These are phyloP conservation scores for Leucaena leucocephala DNA, from an alignment of 306 rosid genomes.

Conservation along the genomic window DNA sequence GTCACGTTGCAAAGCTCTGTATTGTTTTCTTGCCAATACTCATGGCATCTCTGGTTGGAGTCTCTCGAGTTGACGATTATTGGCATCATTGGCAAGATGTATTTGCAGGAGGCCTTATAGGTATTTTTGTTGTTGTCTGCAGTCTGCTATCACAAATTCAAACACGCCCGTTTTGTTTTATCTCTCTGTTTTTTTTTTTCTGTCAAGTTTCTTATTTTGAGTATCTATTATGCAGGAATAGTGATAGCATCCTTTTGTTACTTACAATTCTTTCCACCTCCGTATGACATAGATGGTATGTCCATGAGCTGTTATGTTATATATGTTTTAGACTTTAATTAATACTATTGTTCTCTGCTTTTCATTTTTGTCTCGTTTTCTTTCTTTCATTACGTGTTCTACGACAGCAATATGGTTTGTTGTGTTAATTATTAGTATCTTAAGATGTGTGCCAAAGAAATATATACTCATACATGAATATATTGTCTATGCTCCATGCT, in stretches of 20 bases:
- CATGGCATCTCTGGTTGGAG: conserved; percentile 64
- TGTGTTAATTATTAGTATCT: not conserved
- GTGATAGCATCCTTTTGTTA: conserved; percentile 75
- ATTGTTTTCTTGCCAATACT: conserved; percentile 63
- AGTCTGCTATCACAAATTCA: conserved; percentile 5
- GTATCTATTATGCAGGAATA: conserved; percentile 54
- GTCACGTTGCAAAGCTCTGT: conserved; percentile 78
- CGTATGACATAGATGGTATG: conserved; percentile 70
- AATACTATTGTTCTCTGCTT: not conserved
- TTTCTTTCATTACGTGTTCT: not conserved
- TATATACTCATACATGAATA: no score
- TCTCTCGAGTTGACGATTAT: conserved; percentile 89
- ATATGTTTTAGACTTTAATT: not conserved
- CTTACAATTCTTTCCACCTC: conserved; percentile 90
- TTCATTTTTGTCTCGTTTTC: not conserved
- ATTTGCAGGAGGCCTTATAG: conserved; percentile 70
- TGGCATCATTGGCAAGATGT: conserved; percentile 94
- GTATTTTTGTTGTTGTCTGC: conserved; percentile 38
- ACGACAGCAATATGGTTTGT: not conserved
- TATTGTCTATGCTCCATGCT: no score
- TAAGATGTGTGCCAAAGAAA: no score
- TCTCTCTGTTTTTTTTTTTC: not conserved
- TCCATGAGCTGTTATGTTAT: not conserved
- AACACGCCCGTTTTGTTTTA: not conserved
- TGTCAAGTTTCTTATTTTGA: conserved; percentile 30